Base-by-base conservation (phyloP, 202 grass and related monocot genomes). In the Saccharum hybrid region DNA sequence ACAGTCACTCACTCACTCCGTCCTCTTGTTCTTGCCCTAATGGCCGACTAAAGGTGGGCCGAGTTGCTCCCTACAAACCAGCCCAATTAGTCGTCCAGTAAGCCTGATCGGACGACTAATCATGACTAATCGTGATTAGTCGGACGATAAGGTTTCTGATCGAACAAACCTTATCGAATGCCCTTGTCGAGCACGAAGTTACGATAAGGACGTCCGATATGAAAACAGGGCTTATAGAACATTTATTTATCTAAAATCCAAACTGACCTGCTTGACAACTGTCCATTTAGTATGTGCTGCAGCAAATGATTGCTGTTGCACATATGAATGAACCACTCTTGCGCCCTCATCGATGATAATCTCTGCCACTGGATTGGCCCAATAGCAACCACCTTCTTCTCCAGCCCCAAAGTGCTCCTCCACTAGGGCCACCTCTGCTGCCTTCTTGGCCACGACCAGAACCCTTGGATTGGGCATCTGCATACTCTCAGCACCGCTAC, bases 281-380 rank as follows among this genome's bases (percentile, higher is more conserved):
- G 96, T 98, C 96, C 96, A 98, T 77, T 98, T 98, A 36, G 92
- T 96, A 90, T 96, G 96, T 2, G 89, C 96, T 1, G 96, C 90
- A 18, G 74, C 77, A 21, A 66, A 71, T 9, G 96, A 90, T 68
- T 98, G 96, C 12, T 67, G 87, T 79, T 98, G 96, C 60, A 96
- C 12, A 33, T 98, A 98, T 10, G 96, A 96, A 79, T 96, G 96
- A 5, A 88, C 87, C 56, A 96, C 93, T 64, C 86, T 98, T 3
- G 86, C 93, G 19, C 81, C 76, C 77, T 95, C 86, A 0, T 91
- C 87, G 0, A 96, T 74, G 48, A 89, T n/a, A 51, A 98, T 92
- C 75, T 98, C 96, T 75, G 92, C 80, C 33, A 96, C 91, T 3
- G 96, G 91, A 81, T 98, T 98, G 5, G 96, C 93, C 96, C 96